Percentiles rank a stretch among this genome's conserved stretches.
phyloP scores from a whole-genome alignment of 805 yeast species.

The Scheffersomyces lignosus region DNA sequence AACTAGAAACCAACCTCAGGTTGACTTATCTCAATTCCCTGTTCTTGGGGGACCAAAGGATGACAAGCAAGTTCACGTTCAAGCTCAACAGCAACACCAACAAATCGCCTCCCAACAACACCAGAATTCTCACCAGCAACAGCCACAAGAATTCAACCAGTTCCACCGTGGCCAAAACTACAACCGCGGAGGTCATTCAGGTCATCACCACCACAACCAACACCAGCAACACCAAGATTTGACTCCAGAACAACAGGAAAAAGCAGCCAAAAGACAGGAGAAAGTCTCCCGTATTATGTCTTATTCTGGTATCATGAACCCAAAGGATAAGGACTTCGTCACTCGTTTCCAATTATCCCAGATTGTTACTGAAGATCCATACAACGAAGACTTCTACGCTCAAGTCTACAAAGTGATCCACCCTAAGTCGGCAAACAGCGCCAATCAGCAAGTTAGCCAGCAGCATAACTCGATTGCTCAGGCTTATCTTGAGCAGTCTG shows the following conservation, averaged over 20 bases:
- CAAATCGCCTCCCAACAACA: slow-evolving; percentile 10
- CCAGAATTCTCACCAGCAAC: slow-evolving; percentile 17
- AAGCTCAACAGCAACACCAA: slow-evolving; percentile 21
- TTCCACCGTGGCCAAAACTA: slow-evolving; percentile 22
- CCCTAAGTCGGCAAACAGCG: slow-evolving; percentile 53
- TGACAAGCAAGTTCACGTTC: slow-evolving; percentile 31
- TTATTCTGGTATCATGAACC: slow-evolving; percentile 93
- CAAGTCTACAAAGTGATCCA: slow-evolving; percentile 77
- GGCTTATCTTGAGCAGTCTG: slow-evolving; percentile 87
- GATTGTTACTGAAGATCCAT: slow-evolving; percentile 95
- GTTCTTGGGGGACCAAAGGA: slow-evolving; percentile 57
- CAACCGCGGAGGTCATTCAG: no score
- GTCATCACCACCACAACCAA: slow-evolving; percentile 27
- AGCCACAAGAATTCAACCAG: slow-evolving; percentile 15
- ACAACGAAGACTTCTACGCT: slow-evolving; percentile 93
- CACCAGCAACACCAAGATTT: slow-evolving; percentile 33
- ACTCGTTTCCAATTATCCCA: slow-evolving; percentile 93
- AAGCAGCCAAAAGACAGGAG: slow-evolving; percentile 65
- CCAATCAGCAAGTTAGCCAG: slow-evolving; percentile 51
- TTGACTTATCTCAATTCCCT: slow-evolving; percentile 51
- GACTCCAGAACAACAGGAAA: slow-evolving; percentile 72
- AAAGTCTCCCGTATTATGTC: slow-evolving; percentile 74
- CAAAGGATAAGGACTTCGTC: slow-evolving; percentile 93
- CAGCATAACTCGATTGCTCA: slow-evolving; percentile 84
- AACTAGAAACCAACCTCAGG: slow-evolving; percentile 11